Percentiles rank a stretch among this genome's conserved stretches.
These are phyloP conservation scores for Darksidea phi DNA, from an alignment of 495 filamentous ascomycete species.

Conservation along the genomic window DNA sequence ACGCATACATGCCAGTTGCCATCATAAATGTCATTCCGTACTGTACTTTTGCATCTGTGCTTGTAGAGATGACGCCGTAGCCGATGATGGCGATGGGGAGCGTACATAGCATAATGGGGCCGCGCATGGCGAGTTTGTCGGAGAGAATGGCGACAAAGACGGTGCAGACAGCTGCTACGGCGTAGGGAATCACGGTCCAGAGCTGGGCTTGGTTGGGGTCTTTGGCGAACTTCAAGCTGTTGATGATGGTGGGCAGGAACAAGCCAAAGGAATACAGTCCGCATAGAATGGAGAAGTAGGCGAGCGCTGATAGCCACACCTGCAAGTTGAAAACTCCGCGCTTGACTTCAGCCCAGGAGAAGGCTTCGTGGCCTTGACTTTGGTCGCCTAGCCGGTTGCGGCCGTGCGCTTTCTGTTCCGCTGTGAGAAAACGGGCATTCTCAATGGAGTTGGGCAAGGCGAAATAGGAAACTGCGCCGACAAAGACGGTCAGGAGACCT, in stretches of 20 bases:
- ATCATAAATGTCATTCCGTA: conserved; percentile 37
- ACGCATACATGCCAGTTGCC: conserved; percentile 32
- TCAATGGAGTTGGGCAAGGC: conserved; percentile 30
- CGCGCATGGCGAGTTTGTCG: conserved; percentile 48
- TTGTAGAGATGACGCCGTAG: conserved; percentile 28
- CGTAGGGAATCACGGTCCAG: conserved; percentile 35
- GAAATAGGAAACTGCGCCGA: conserved; percentile 11
- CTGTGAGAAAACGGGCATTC: conserved; percentile 22
- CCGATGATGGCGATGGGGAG: conserved; percentile 34
- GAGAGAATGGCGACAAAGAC: conserved; percentile 46
- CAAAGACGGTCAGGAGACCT: conserved; percentile 21
- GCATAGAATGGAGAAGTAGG: conserved; percentile 35
- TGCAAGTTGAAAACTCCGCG: conserved; percentile 33
- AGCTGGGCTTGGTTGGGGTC: conserved; percentile 32
- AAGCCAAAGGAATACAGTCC: conserved; percentile 35
- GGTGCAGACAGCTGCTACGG: conserved; percentile 31
- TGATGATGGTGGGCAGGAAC: conserved; percentile 36
- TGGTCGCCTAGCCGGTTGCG: conserved; percentile 43
- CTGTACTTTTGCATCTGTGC: conserved; percentile 15
- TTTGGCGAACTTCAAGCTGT: conserved; percentile 38
- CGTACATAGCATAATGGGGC: conserved; percentile 35
- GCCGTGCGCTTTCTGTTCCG: conserved; percentile 44
- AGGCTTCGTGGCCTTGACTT: conserved; percentile 29
- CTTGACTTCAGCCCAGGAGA: conserved; percentile 32
- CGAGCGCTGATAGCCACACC: conserved; percentile 49